Evolutionary conservation across 1,139 yeast genomes (phyloP), one percentile per base, ranked within the genome.

Genomic region (Debaryomyces psychrophilus): DNA sequence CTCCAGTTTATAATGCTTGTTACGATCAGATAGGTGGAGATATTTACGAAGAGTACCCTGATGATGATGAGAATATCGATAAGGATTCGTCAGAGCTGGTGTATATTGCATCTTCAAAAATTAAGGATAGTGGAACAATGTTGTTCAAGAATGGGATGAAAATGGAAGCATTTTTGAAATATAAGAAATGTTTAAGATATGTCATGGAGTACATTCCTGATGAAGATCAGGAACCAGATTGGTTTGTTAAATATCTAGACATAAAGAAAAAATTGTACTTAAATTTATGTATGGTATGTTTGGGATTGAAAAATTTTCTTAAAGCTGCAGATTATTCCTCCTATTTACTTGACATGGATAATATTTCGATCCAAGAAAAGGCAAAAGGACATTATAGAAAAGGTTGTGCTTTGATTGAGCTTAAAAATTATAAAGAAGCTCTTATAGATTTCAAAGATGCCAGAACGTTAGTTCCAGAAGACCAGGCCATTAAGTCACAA

Each of bases 131-230:
- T 38, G 95, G 90, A 0, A 73, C 85, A 0, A 54, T 77, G 8
- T 58, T 87, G 9, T 81, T 82, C 56, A 85, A 84, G 54, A 61
- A 65, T 37, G 82, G 82, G 11, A 73, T 75, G 20, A 71, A 62
- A 44, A 55, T 69, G 34, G 77, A 79, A 41, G 85, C 92, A 0
- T 65, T 73, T 17, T 71, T 80, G 55, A 87, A 87, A 60, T 87
- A 83, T 59, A 68, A 61, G 39, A 87, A 87, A 60, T 73, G 89
- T 17, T 63, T 85, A 44, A 68, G 89, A 47, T 87, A 86, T 54
- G 77, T 84, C 26, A 82, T 83, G 73, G 93, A 85, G 60, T 81
- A 76, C 54, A 72, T 83, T 14, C 95, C 95, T 0, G 95, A 86
- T 56, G 67, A 67, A 31, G 90, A 84, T 40, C 80, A 83, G 33